These are phyloP conservation scores for Lentinula novae-zelandiae DNA, from an alignment of 1,284 basidiomycete genomes.

Conservation along the genomic window DNA sequence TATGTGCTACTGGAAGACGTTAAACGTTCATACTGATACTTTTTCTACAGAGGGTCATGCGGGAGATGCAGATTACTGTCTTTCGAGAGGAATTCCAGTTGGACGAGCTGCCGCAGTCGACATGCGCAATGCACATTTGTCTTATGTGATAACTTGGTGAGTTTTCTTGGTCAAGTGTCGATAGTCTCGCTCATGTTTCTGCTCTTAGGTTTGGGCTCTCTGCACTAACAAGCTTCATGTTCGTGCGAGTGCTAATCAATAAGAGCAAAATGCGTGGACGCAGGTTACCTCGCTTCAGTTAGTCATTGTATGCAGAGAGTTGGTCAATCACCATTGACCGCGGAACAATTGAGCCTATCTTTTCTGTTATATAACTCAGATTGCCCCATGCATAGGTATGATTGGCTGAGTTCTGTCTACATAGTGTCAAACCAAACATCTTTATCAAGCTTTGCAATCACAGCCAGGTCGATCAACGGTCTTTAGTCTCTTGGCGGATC, in stretches of 20 bases:
- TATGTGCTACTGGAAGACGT: slow-evolving; percentile 30
- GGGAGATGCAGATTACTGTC: slow-evolving; percentile 59
- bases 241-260: slow-evolving; percentile 50
- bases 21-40: slow-evolving; percentile 11
- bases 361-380: not conserved
- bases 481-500: not conserved
- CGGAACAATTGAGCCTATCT: not conserved
- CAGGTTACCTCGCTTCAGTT: slow-evolving; percentile 28
- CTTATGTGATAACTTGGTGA: slow-evolving; percentile 95
- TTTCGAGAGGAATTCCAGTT: slow-evolving; percentile 79
- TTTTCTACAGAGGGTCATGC: slow-evolving; percentile 68
- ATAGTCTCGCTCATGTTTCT: not conserved
- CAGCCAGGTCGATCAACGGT: too few relatives aligned
- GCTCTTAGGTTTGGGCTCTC: slow-evolving; percentile 67
- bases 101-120: slow-evolving; percentile 86
- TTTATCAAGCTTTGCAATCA: not conserved
- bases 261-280: slow-evolving; percentile 39
- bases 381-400: not conserved
- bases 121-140: slow-evolving; percentile 91
- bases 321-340: not conserved
- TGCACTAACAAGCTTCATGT: slow-evolving; percentile 63
- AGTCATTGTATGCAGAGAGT: not conserved
- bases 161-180: slow-evolving; percentile 15
- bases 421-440: too few relatives aligned
- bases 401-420: not conserved